Evolutionary conservation across 805 yeast genomes (phyloP), one percentile per base, ranked within the genome.

Genomic region (Wickerhamomyces canadensis): DNA sequence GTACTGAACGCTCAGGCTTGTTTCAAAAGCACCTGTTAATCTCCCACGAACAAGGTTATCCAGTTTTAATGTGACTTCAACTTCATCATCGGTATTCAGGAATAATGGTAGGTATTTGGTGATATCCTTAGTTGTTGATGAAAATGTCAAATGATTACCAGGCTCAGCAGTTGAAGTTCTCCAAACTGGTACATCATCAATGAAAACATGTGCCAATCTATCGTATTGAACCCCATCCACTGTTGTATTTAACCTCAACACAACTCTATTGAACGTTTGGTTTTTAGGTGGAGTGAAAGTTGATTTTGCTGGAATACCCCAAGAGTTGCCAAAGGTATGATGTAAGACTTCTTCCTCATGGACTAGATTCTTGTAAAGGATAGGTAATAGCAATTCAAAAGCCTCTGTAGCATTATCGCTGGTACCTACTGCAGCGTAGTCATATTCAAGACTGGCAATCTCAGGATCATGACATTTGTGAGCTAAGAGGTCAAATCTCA

Each of bases 151-250:
- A 12, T 51, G 54, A 49, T 80, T 59, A 39, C 72, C 72, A 1
- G 95, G 95, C 58, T 86, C 95, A 13, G 84, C 78, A 3, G 95
- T 87, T 3, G 91, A 80, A 1, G 86, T 78, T 58, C 95, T 73
- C 95, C 95, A 86, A 27, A 86, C 62, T 44, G 84, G 84, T 13
- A 70, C 65, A 23, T 79, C 84, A 40, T 69, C 68, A 23, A 83
- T 57, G 48, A 71, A 80, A 32, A 84, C 64, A 54, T 80, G 81
- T 14, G 78, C 78, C 45, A 80, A 60, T 41, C 87, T 61, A 51
- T 80, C 86, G 47, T 74, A 78, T 52, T 80, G 87, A 12, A 74
- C 69, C 7, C 84, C 84, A 27, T 58, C 62, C 6, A 74, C 76
- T 12, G 69, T 54, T 9, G 79, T 75, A 36, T 73, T 65, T 35